Evolutionary conservation across 140 eudicot genomes (phyloP).

Genomic region (Oenanthe javanica): DNA sequence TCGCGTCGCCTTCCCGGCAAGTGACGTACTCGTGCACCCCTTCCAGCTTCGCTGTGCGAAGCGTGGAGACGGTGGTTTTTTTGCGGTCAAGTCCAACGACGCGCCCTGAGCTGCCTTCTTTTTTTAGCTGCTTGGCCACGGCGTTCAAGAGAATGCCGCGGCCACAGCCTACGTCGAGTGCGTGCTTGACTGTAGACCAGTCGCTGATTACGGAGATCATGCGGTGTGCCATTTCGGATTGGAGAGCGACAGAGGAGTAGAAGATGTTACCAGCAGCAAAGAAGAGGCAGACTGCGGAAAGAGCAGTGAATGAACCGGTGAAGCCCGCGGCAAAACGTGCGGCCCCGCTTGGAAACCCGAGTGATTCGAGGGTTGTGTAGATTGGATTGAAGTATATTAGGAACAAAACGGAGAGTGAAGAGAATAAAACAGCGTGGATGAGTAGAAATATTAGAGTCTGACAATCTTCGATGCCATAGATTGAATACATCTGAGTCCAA

Average conservation of each 20-base stretch:
- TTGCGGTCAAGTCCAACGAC: slow-evolving; percentile 70
- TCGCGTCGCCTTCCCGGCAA: slow-evolving; percentile 85
- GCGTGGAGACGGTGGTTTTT: slow-evolving; percentile 43
- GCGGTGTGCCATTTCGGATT: slow-evolving; percentile 82
- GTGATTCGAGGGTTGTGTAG: slow-evolving; percentile 35
- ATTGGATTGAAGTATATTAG: slow-evolving; percentile 58
- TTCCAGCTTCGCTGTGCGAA: slow-evolving; percentile 66
- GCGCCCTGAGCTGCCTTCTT: slow-evolving; percentile 77
- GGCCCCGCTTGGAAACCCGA: slow-evolving; percentile 35
- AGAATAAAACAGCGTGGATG: slow-evolving; percentile 53
- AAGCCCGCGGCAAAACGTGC: slow-evolving; percentile 83
- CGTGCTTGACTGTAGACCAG: slow-evolving; percentile 73
- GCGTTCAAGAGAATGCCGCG: slow-evolving; percentile 82
- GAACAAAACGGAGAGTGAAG: slow-evolving; percentile 45
- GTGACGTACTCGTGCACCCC: slow-evolving; percentile 96
- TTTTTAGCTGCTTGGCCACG: slow-evolving; percentile 84
- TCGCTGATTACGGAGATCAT: slow-evolving; percentile 57
- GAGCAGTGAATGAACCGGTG: slow-evolving; percentile 80
- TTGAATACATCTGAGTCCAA: slow-evolving; percentile 92
- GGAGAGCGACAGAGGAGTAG: slow-evolving; percentile 77
- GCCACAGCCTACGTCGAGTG: slow-evolving; percentile 92
- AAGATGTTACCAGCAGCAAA: slow-evolving; percentile 74
- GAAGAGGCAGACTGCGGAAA: slow-evolving; percentile 74
- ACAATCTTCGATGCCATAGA: slow-evolving; percentile 90
- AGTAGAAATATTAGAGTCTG: slow-evolving; percentile 71